A percentile compares a stretch with the other conserved stretches of the same genome.
Conservation (phyloP, 2,329 filamentous ascomycete genomes). For the Fusarium austroafricanum region DNA sequence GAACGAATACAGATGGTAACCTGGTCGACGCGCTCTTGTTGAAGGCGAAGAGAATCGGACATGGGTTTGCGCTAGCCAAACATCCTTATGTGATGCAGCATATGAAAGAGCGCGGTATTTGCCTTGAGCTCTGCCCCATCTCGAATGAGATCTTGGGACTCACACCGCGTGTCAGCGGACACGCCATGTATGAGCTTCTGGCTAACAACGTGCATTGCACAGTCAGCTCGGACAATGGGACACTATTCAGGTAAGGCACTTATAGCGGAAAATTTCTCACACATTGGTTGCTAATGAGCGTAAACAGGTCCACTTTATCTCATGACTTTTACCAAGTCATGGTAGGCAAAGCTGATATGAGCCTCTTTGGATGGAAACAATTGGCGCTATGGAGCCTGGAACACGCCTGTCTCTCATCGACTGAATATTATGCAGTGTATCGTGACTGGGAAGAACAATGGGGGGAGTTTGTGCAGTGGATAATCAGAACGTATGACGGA, state of each 20-base stretch:
- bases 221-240: slow-evolving; percentile 80
- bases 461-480: slow-evolving; percentile 66
- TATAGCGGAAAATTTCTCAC: background rate
- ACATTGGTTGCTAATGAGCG: slow-evolving; percentile 1
- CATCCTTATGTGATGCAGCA: slow-evolving; percentile 74
- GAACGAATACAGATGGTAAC: slow-evolving; percentile 73
- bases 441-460: slow-evolving; percentile 66
- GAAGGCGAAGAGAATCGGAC: slow-evolving; percentile 76
- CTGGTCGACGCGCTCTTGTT: slow-evolving; percentile 75
- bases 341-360: slow-evolving; percentile 75
- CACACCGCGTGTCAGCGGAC: slow-evolving; percentile 72
- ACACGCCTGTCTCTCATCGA: slow-evolving; percentile 64
- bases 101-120: slow-evolving; percentile 73
- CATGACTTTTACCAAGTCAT: slow-evolving; percentile 84
- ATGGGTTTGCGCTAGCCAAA: slow-evolving; percentile 76
- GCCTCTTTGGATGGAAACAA: slow-evolving; percentile 77
- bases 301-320: slow-evolving; percentile 71
- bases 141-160: slow-evolving; percentile 81
- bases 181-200: slow-evolving; percentile 74
- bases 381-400: slow-evolving; percentile 71
- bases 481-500: slow-evolving; percentile 57
- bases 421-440: slow-evolving; percentile 54
- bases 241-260: slow-evolving; percentile 71
- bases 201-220: slow-evolving; percentile 81
- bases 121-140: slow-evolving; percentile 81